Conservation (phyloP, 2,329 filamentous ascomycete genomes). For the Dactylella cylindrospora region DNA sequence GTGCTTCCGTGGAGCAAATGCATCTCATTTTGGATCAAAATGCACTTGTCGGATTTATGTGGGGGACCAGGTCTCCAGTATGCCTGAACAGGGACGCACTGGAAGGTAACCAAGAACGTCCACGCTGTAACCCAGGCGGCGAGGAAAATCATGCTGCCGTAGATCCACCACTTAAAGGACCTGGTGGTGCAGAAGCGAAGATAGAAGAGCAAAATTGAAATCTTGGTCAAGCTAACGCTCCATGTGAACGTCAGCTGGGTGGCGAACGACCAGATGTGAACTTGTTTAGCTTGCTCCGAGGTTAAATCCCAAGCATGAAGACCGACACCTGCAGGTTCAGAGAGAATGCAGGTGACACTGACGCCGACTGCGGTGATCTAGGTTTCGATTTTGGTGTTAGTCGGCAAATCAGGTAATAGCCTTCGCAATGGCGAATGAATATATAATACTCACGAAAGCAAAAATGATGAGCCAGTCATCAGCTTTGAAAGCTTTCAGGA, state of each 20-base stretch:
- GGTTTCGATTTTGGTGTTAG: neutral
- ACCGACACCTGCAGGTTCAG: slow-evolving; percentile 23
- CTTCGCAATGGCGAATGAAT: neutral
- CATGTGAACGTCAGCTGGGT: slow-evolving; percentile 52
- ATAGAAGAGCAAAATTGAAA: slow-evolving; percentile 54
- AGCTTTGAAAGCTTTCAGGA: slow-evolving; percentile 50
- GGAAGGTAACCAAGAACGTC: slow-evolving; percentile 52
- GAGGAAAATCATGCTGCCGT: slow-evolving; percentile 49
- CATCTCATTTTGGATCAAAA: slow-evolving; percentile 56
- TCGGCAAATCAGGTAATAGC: neutral
- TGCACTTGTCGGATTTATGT: slow-evolving; percentile 51
- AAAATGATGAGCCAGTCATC: slow-evolving; percentile 50
- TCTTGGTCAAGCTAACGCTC: slow-evolving; percentile 53
- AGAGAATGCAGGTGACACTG: slow-evolving; percentile 34
- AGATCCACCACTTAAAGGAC: slow-evolving; percentile 50
- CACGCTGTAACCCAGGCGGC: slow-evolving; percentile 52
- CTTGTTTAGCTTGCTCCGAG: slow-evolving; percentile 16
- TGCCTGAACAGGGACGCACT: slow-evolving; percentile 52
- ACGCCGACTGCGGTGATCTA: slow-evolving; percentile 37
- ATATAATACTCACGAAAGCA: slow-evolving; percentile 46
- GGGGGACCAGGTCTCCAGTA: slow-evolving; percentile 49
- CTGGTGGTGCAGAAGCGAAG: slow-evolving; percentile 51
- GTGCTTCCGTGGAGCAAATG: slow-evolving; percentile 61
- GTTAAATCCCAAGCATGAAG: slow-evolving; percentile 28
- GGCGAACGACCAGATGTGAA: slow-evolving; percentile 47